Percentiles rank a stretch among this genome's conserved stretches.
Conservation (phyloP, 164 flowering plant genomes). For the Dillenia turbinata region DNA sequence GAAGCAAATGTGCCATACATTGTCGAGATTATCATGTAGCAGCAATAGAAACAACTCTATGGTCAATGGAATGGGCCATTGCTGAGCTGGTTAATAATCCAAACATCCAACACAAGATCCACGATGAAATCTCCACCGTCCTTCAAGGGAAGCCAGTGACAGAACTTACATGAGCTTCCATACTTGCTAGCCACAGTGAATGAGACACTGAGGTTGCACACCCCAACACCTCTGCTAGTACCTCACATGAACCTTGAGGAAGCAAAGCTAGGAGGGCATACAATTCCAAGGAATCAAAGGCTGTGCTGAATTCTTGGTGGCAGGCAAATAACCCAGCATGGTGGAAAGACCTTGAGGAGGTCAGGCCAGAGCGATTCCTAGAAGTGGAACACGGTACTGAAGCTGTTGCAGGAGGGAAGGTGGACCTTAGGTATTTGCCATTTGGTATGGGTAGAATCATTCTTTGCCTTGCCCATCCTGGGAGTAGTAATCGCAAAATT, state of each 20-base stretch:
- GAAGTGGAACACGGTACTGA: conserved; percentile 47
- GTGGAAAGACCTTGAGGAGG: conserved; percentile 53
- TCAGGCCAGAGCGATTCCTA: conserved; percentile 67
- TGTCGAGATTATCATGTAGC: conserved; percentile 73
- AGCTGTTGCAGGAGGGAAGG: conserved; percentile 50
- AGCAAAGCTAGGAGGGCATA: conserved; percentile 52
- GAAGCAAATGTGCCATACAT: conserved; percentile 65
- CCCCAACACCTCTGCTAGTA: conserved; percentile 55
- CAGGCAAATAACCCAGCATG: conserved; percentile 58
- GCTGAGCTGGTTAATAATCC: conserved; percentile 75
- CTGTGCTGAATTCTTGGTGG: conserved; percentile 79
- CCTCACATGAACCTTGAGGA: conserved; percentile 75
- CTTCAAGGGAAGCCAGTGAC: conserved; percentile 39
- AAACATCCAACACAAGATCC: conserved; percentile 38
- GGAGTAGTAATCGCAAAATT: conserved; percentile 45
- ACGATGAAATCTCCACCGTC: conserved; percentile 37
- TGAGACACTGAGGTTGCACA: conserved; percentile 55
- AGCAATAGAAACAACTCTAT: conserved; percentile 65
- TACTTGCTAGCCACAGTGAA: conserved; percentile 62
- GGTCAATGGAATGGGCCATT: conserved; percentile 77
- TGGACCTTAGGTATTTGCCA: conserved; percentile 47
- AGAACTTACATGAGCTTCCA: conserved; percentile 41
- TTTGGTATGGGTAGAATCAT: conserved; percentile 64
- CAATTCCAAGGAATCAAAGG: conserved; percentile 60
- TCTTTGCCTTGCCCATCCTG: conserved; percentile 57